Evolutionary conservation across 768 basidiomycete species (phyloP), one percentile per base, ranked within the genome.

Genomic region (Boletus speciosus): DNA sequence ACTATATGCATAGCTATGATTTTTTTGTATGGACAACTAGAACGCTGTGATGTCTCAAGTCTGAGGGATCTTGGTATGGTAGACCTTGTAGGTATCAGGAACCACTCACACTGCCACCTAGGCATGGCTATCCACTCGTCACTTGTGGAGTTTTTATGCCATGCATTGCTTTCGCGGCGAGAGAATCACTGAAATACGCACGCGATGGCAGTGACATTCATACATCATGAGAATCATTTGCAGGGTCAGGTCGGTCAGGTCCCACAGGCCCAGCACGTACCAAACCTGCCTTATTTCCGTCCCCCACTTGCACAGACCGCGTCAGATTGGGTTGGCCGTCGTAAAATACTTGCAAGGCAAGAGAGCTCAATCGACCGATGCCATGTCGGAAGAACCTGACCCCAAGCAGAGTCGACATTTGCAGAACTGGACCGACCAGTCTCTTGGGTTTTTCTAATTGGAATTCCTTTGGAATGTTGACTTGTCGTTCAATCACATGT

Each of bases 281-380:
- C 1, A 19, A 19, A 19, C 19, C 19, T 52, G 61, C 32, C 75
- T 71, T 55, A 69, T 72, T 51, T 72, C 66, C 42, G 73, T 52
- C 67, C 61, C 29, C 29, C 25, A 19, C 73, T 74, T 35, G 25
- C n/a, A 14, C 19, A 48, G 36, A 27, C 23, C 2, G 45, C 14
- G 14, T 11, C 23, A 5, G n/a, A 51, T 27, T 19, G 25, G 42
- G 8, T 34, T 29, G 11, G 16, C 25, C 16, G 12, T 14, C 6
- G 7, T 25, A 25, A 34, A 15, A 42, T 27, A 16, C 14, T 21
- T 6, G 15, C 10, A 12, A 27, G 21, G 40, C 12, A 23, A 14
- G 39, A 9, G 21, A 12, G 16, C 25, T n/a, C 15, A 4, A 23
- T 25, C 19, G 19, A 19, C 19, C 19, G 19, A 19, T 19, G 42